Evolutionary conservation across 2,329 filamentous ascomycete species (phyloP).

Genomic region (Botrytis fragariae): DNA sequence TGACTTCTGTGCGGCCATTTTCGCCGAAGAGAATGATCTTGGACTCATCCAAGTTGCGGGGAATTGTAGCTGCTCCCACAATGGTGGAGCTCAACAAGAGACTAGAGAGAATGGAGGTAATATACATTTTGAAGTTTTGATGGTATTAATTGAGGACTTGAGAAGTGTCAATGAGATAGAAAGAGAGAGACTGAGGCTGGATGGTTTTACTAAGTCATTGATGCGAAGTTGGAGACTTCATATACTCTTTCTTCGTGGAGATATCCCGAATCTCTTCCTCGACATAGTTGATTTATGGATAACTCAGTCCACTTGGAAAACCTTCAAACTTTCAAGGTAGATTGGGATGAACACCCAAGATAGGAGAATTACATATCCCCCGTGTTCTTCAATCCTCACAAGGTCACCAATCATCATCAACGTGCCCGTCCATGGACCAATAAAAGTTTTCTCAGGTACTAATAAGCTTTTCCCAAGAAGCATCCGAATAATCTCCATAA

Average conservation of each 20-base stretch:
- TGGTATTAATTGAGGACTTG: background rate
- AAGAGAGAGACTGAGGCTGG: constrained; percentile 3
- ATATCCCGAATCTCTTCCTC: background rate
- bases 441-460: background rate
- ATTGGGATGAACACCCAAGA: background rate
- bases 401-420: background rate
- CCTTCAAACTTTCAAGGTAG: background rate
- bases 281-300: background rate
- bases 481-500: constrained; percentile 1
- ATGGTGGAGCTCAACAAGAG: constrained; percentile 13
- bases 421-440: too few species aligned
- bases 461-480: background rate
- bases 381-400: background rate
- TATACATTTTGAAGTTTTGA: constrained; percentile 2
- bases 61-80: background rate
- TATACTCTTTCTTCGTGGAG: background rate
- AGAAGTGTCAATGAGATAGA: background rate
- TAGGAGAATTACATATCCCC: background rate
- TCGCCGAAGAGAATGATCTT: constrained; percentile 8
- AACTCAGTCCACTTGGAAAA: background rate
- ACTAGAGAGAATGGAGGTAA: background rate
- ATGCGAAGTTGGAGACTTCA: background rate
- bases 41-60: background rate
- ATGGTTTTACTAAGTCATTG: background rate
- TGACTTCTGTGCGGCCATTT: constrained; percentile 8